These are phyloP conservation scores for Francoa sonchifolia DNA, from an alignment of 441 rosid genomes.

Conservation along the genomic window DNA sequence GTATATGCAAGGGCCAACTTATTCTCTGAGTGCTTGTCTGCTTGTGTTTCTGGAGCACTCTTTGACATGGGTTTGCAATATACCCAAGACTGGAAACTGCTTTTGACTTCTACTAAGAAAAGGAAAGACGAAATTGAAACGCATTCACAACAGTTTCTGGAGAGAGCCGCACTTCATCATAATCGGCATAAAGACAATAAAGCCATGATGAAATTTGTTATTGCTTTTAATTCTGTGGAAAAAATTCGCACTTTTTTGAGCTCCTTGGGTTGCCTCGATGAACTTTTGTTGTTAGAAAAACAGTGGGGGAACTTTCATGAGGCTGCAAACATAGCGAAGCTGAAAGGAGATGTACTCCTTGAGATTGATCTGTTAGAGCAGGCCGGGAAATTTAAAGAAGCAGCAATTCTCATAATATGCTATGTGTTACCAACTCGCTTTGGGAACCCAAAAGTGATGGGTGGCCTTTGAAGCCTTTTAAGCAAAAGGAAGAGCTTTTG, in stretches of 20 bases:
- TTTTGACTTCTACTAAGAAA: background rate
- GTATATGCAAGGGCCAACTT: background rate
- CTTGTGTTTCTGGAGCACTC: slow-evolving; percentile 1
- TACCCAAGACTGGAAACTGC: slow-evolving; percentile 4
- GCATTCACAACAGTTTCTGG: background rate
- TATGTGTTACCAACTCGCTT: slow-evolving; percentile 4
- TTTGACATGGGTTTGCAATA: slow-evolving; percentile 4
- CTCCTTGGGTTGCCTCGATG: slow-evolving; percentile 2
- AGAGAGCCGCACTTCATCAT: slow-evolving; percentile 2
- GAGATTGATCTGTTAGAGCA: slow-evolving; percentile 8
- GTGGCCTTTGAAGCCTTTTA: slow-evolving; percentile 8
- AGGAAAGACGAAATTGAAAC: background rate
- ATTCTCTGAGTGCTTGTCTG: slow-evolving; percentile 4
- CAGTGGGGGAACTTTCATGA: slow-evolving; percentile 4
- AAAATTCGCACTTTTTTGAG: slow-evolving; percentile 2
- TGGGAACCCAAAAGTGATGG: slow-evolving; percentile 8
- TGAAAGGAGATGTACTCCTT: slow-evolving; percentile 8
- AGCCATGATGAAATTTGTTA: slow-evolving; percentile 9
- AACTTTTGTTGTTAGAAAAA: slow-evolving; percentile 8
- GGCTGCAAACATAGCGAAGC: slow-evolving; percentile 5
- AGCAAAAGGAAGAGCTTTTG: background rate
- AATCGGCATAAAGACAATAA: background rate
- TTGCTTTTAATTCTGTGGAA: slow-evolving; percentile 1
- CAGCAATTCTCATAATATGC: background rate
- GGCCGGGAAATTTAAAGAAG: slow-evolving; percentile 1